phyloP scores from a whole-genome alignment of 2,329 filamentous ascomycete species.

The Xylariaceae sp. region DNA sequence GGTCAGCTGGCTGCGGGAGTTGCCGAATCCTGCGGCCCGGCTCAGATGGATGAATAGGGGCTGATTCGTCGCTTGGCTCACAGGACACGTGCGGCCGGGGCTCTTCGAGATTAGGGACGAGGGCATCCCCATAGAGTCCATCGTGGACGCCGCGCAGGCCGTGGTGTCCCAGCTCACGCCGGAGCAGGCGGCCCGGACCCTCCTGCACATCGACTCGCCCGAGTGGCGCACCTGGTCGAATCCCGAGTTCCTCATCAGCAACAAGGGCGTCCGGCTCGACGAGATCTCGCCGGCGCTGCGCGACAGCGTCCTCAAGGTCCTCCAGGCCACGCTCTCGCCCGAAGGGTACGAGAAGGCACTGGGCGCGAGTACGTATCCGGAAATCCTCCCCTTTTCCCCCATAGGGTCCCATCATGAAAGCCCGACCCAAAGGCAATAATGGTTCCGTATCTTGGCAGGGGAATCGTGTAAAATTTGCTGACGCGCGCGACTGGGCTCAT shows the following conservation, averaged over 20 bases:
- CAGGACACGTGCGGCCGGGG: slow-evolving; percentile 42
- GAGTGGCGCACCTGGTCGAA: slow-evolving; percentile 68
- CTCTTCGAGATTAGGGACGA: slow-evolving; percentile 58
- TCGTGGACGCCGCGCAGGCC: slow-evolving; percentile 42
- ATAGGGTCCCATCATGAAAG: too few relatives aligned
- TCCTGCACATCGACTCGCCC: slow-evolving; percentile 58
- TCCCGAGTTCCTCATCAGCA: slow-evolving; percentile 62
- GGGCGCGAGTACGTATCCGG: too few relatives aligned
- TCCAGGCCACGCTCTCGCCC: slow-evolving; percentile 53
- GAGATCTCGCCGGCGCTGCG: slow-evolving; percentile 39
- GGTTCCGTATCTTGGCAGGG: too few relatives aligned
- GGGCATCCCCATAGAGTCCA: slow-evolving; percentile 48
- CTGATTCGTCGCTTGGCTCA: too few relatives aligned
- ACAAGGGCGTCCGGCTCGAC: slow-evolving; percentile 65
- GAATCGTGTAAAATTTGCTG: too few relatives aligned
- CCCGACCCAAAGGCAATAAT: too few relatives aligned
- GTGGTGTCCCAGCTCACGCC: slow-evolving; percentile 40
- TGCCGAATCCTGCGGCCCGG: too few relatives aligned
- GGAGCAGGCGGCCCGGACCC: slow-evolving; percentile 39
- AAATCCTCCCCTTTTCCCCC: too few relatives aligned
- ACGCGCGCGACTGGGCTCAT: too few relatives aligned
- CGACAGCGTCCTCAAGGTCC: slow-evolving; percentile 44
- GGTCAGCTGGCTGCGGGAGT: too few relatives aligned
- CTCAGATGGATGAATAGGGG: too few relatives aligned
- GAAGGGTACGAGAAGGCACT: slow-evolving; percentile 66